Evolutionary conservation across 192 early-diverging fungal genomes (phyloP).

Genomic region (Entomortierella chlamydospora): DNA sequence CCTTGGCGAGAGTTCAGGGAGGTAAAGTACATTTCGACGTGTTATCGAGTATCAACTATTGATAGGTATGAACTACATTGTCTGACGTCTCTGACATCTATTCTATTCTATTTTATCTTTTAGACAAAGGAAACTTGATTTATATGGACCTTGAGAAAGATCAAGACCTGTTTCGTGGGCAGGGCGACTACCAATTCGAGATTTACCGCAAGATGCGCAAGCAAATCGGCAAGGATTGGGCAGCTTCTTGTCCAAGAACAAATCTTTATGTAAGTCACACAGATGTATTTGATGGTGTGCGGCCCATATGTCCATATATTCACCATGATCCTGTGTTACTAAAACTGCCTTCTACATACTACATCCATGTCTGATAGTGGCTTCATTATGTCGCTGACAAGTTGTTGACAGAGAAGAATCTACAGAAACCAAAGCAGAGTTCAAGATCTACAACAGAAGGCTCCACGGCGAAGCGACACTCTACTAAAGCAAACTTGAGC

Average conservation of each 20-base stretch:
- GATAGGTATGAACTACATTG: too few relatives aligned
- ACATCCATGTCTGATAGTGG: slow-evolving; percentile 51
- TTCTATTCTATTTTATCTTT: too few relatives aligned
- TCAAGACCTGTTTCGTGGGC: slow-evolving; percentile 32
- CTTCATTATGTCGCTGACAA: slow-evolving; percentile 63
- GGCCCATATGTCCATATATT: too few relatives aligned
- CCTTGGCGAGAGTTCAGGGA: slow-evolving; percentile 69
- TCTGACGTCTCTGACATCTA: too few relatives aligned
- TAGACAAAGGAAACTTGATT: slow-evolving; percentile 33
- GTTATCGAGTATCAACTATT: too few relatives aligned
- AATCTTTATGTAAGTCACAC: slow-evolving; percentile 61
- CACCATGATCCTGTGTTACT: not conserved
- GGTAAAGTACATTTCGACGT: slow-evolving; percentile 38
- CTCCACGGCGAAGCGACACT: not conserved
- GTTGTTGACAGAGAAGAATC: slow-evolving; percentile 47
- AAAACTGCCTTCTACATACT: not conserved
- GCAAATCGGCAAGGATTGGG: slow-evolving; percentile 57
- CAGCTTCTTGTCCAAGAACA: slow-evolving; percentile 54
- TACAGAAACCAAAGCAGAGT: slow-evolving; percentile 19
- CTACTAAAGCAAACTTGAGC: not conserved
- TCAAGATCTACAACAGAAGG: not conserved
- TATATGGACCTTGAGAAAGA: slow-evolving; percentile 52
- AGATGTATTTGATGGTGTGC: too few relatives aligned
- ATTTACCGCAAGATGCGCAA: slow-evolving; percentile 78
- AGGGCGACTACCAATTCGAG: slow-evolving; percentile 79